Percentiles rank a stretch among this genome's conserved stretches.
These are phyloP conservation scores for Diaporthe nobilis DNA, from an alignment of 2,329 filamentous ascomycete species.

Conservation along the genomic window DNA sequence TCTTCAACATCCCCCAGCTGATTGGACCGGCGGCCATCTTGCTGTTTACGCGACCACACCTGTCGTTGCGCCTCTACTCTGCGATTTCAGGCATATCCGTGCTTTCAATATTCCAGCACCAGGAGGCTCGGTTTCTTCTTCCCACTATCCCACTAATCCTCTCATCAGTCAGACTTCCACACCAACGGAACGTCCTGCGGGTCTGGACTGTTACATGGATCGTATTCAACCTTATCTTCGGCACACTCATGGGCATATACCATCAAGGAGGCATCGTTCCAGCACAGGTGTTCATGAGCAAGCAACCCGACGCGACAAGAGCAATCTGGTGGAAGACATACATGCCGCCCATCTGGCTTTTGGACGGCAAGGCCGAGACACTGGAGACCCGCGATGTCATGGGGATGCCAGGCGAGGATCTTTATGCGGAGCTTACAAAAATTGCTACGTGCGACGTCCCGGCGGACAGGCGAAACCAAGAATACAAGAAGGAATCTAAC, in stretches of 20 bases:
- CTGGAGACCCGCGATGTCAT: constrained; percentile 81
- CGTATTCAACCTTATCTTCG: constrained; percentile 77
- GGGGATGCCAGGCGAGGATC: constrained; percentile 73
- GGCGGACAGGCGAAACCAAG: constrained; percentile 66
- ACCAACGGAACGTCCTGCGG: constrained; percentile 61
- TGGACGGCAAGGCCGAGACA: constrained; percentile 81
- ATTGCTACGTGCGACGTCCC: constrained; percentile 75
- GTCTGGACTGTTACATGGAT: constrained; percentile 76
- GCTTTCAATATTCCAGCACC: constrained; percentile 82
- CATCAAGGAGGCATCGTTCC: constrained; percentile 86
- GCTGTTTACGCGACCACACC: constrained; percentile 69
- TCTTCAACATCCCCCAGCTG: constrained; percentile 79
- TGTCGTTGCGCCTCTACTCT: constrained; percentile 77
- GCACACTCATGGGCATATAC: constrained; percentile 83
- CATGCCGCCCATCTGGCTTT: constrained; percentile 83
- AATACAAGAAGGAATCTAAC: constrained; percentile 72
- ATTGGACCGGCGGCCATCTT: constrained; percentile 78
- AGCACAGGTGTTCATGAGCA: constrained; percentile 80
- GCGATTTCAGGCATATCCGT: constrained; percentile 79
- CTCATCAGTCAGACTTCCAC: constrained; percentile 79
- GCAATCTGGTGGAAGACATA: constrained; percentile 92
- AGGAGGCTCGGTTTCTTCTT: constrained; percentile 84
- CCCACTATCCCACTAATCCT: constrained; percentile 83
- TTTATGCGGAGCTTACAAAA: constrained; percentile 71
- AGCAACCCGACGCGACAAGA: constrained; percentile 76